phyloP scores from a whole-genome alignment of 768 basidiomycete species.

The Lactarius evosmus region DNA sequence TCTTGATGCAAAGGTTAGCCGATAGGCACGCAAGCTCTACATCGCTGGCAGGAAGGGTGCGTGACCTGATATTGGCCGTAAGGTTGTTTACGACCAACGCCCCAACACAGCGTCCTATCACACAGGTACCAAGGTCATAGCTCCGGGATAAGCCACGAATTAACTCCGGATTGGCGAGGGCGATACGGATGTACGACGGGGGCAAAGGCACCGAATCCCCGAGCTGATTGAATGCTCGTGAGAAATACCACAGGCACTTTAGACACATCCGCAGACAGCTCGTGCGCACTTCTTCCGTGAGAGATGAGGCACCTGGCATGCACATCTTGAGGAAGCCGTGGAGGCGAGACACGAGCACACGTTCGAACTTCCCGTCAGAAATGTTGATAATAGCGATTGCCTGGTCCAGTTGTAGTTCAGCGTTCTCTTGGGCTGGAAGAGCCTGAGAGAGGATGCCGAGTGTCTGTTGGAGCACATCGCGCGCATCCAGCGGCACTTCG shows the following conservation, averaged over 20 bases:
- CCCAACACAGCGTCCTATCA: background rate
- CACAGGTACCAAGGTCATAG: background rate
- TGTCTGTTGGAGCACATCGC: background rate
- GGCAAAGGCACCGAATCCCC: background rate
- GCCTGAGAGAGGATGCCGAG: fast-evolving
- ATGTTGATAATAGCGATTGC: background rate
- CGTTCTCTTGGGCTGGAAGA: background rate
- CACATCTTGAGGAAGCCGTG: background rate
- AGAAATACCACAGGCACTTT: background rate
- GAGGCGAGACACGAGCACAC: background rate
- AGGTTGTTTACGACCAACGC: background rate
- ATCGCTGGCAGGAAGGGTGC: background rate
- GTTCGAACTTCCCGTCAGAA: background rate
- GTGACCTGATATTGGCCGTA: background rate
- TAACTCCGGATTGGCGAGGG: background rate
- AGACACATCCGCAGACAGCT: background rate
- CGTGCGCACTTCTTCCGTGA: background rate
- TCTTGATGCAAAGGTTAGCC: background rate
- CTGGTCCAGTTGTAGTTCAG: background rate
- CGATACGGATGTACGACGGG: background rate
- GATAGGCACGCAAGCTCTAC: background rate
- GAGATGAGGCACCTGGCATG: background rate
- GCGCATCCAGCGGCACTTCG: background rate
- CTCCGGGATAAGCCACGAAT: background rate
- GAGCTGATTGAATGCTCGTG: background rate